Conservation (phyloP, 2,329 filamentous ascomycete genomes). For the Lecanicillium sp. region DNA sequence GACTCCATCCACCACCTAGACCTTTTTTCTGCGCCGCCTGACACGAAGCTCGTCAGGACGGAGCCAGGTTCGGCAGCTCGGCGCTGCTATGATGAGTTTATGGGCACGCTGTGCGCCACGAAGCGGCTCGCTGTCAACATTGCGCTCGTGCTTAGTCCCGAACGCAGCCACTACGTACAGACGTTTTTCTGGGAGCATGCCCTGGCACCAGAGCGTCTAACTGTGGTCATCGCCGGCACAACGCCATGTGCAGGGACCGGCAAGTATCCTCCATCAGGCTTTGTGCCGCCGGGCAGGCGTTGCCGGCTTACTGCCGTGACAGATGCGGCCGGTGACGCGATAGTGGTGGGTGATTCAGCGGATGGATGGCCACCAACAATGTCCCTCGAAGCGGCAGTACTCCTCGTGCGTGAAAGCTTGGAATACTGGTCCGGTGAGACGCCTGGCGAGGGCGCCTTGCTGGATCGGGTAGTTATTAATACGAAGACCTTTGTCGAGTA, state of each 20-base stretch:
- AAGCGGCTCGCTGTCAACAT: background rate
- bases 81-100: background rate
- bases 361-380: background rate
- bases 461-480: background rate
- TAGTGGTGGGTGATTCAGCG: background rate
- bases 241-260: background rate
- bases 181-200: background rate
- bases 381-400: background rate
- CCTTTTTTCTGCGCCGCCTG: background rate
- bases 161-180: background rate
- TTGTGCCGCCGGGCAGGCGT: constrained; percentile 1
- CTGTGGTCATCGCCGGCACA: background rate
- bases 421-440: background rate
- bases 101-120: background rate
- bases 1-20: constrained; percentile 1
- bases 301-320: background rate
- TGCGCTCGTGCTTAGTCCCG: background rate
- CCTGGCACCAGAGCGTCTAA: background rate
- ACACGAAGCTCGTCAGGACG: background rate
- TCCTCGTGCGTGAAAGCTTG: background rate
- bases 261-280: background rate
- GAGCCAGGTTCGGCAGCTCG: background rate
- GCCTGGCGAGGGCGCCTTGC: background rate
- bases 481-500: constrained; percentile 1
- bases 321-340: background rate